phyloP scores from a whole-genome alignment of 352 stramenopile species.

The Globisporangium cederbergense region DNA sequence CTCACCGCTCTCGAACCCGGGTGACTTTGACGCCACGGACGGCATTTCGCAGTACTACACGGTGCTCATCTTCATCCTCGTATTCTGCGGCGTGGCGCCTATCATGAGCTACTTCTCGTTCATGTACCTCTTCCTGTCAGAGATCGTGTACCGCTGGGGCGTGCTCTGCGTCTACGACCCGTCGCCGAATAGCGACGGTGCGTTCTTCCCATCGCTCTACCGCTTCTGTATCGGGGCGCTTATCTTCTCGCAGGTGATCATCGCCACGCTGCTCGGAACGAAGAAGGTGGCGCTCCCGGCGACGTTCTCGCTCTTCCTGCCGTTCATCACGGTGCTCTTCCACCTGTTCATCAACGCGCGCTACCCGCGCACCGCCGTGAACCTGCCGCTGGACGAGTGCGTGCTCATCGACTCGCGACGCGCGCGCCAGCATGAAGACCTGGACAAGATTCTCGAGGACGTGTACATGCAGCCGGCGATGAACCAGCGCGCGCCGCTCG shows the following conservation, averaged over 20 bases:
- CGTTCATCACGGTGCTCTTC: slow-evolving; percentile 63
- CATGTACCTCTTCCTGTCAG: slow-evolving; percentile 64
- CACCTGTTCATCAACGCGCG: slow-evolving; percentile 66
- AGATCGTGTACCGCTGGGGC: slow-evolving; percentile 73
- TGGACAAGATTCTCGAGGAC: slow-evolving; percentile 57
- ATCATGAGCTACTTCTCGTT: slow-evolving; percentile 81
- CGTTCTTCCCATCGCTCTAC: slow-evolving; percentile 80
- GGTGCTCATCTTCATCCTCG: slow-evolving; percentile 70
- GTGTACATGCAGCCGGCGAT: slow-evolving; percentile 55
- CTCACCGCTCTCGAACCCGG: slow-evolving; percentile 48
- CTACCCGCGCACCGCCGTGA: slow-evolving; percentile 62
- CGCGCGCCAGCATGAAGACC: slow-evolving; percentile 43
- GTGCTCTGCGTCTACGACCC: slow-evolving; percentile 72
- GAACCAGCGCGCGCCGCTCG: slow-evolving; percentile 53
- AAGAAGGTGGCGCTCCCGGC: slow-evolving; percentile 67
- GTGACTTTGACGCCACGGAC: slow-evolving; percentile 57
- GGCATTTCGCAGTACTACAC: slow-evolving; percentile 67
- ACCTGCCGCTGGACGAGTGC: slow-evolving; percentile 75
- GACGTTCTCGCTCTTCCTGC: slow-evolving; percentile 57
- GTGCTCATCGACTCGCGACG: slow-evolving; percentile 67
- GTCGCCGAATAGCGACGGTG: slow-evolving; percentile 58
- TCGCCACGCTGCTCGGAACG: slow-evolving; percentile 64
- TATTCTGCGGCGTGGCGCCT: slow-evolving; percentile 70
- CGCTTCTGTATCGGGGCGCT: slow-evolving; percentile 76
- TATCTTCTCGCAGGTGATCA: slow-evolving; percentile 78